Percentiles rank a stretch among this genome's conserved stretches.
phyloP scores from a whole-genome alignment of 768 basidiomycete species.

The Pulveroboletus ravenelii region DNA sequence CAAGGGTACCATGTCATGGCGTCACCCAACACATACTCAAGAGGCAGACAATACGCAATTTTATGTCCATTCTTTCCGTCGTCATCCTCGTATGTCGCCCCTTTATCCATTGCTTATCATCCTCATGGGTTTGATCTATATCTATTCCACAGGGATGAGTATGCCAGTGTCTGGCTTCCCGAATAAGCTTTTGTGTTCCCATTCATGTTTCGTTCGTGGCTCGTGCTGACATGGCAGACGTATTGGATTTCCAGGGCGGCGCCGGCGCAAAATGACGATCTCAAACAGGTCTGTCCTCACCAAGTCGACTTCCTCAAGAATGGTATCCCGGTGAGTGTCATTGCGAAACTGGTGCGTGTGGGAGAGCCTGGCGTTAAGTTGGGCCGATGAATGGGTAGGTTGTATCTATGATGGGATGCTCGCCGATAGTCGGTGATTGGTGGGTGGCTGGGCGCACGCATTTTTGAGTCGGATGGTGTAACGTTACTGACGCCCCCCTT shows the following conservation, averaged over 20 bases:
- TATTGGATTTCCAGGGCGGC: slow-evolving; percentile 38
- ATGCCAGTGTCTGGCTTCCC: slow-evolving; percentile 99
- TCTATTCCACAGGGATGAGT: slow-evolving; percentile 96
- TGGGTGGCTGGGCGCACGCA: slow-evolving; percentile 3
- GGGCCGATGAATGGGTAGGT: slow-evolving; percentile 5
- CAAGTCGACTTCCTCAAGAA: slow-evolving; percentile 90
- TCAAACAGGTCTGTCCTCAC: slow-evolving; percentile 82
- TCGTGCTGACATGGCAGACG: not conserved
- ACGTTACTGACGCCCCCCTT: not conserved
- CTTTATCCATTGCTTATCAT: slow-evolving; percentile 48
- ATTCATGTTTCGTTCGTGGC: not conserved
- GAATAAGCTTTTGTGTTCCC: slow-evolving; percentile 82
- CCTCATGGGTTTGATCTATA: slow-evolving; percentile 76
- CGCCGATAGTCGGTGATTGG: slow-evolving; percentile 12
- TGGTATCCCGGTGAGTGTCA: slow-evolving; percentile 80
- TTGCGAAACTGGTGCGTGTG: slow-evolving; percentile 65
- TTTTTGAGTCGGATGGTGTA: not conserved
- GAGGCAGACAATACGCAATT: slow-evolving; percentile 59
- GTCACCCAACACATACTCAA: slow-evolving; percentile 58
- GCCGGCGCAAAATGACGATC: slow-evolving; percentile 83
- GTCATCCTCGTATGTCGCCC: slow-evolving; percentile 56
- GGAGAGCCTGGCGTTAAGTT: not conserved
- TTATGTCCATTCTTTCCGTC: slow-evolving; percentile 66
- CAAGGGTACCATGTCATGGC: slow-evolving; percentile 81
- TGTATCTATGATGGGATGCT: slow-evolving; percentile 14